Percentiles rank a stretch among this genome's conserved stretches.
phyloP scores from a whole-genome alignment of 768 basidiomycete species.

The Galerina sulciceps region DNA sequence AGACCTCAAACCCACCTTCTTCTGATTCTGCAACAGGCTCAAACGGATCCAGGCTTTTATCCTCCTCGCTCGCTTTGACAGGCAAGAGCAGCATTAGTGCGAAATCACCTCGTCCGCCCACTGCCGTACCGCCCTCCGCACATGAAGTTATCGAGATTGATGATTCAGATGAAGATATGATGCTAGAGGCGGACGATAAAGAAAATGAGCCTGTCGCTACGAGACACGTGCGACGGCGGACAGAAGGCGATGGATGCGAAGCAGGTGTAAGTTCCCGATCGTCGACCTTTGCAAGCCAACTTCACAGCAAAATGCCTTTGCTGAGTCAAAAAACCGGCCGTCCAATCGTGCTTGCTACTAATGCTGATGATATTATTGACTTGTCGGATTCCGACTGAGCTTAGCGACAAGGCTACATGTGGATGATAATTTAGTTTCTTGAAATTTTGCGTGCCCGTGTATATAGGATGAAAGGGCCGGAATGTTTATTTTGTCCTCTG shows the following conservation, averaged over 20 bases:
- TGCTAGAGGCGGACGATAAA: constrained; percentile 59
- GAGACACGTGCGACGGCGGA: constrained; percentile 51
- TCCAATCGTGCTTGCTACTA: constrained; percentile 22
- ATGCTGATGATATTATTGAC: constrained; percentile 56
- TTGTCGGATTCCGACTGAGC: constrained; percentile 49
- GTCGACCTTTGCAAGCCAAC: neutral
- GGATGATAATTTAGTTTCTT: too few relatives aligned
- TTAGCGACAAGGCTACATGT: too few relatives aligned
- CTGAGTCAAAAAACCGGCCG: constrained; percentile 20
- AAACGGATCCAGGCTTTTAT: neutral
- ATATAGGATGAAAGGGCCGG: too few relatives aligned
- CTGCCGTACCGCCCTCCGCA: neutral
- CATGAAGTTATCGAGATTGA: constrained; percentile 42
- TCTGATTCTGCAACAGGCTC: constrained; percentile 5
- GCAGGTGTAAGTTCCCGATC: neutral
- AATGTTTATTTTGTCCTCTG: neutral
- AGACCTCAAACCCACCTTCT: constrained; percentile 2
- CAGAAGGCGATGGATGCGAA: constrained; percentile 20
- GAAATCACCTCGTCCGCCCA: neutral
- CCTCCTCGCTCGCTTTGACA: neutral
- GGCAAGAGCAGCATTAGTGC: neutral
- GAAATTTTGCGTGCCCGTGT: too few relatives aligned
- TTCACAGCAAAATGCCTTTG: neutral
- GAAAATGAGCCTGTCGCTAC: constrained; percentile 61
- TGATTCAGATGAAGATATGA: constrained; percentile 41